Evolutionary conservation across 2,329 filamentous ascomycete genomes (phyloP).

Genomic region (Myriosclerotinia duriaeana): DNA sequence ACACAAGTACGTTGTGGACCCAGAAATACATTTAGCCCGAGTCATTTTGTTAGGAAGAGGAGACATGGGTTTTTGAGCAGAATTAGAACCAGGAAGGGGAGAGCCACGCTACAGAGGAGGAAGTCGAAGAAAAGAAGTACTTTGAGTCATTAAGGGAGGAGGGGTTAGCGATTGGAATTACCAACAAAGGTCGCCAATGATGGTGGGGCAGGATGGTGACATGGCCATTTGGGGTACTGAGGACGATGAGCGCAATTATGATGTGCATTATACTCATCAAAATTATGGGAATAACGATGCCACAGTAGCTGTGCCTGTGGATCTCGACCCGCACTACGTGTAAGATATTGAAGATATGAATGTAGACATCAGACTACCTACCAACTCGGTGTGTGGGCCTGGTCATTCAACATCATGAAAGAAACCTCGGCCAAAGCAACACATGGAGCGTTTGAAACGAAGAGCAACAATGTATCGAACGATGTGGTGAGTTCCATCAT

Average conservation of each 20-base stretch:
- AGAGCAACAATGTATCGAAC: not conserved
- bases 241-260: conserved; percentile 1
- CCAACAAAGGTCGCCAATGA: not conserved
- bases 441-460: not conserved
- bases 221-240: not conserved
- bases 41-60: conserved; percentile 43
- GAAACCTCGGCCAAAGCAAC: not conserved
- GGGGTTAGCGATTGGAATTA: not conserved
- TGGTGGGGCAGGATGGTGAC: not conserved
- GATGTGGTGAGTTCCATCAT: not conserved
- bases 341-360: conserved; percentile 17
- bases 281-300: not conserved
- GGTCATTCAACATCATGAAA: not conserved
- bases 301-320: not conserved
- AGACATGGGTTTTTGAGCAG: conserved; percentile 42
- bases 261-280: not conserved
- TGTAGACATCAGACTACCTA: conserved; percentile 1
- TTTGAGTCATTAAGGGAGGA: conserved; percentile 39
- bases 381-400: not conserved
- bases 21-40: conserved; percentile 41
- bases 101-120: conserved; percentile 37
- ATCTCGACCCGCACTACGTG: not conserved
- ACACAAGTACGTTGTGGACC: conserved; percentile 41
- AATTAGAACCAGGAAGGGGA: conserved; percentile 40
- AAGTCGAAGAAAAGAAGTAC: conserved; percentile 40